These are phyloP conservation scores for Cercospora nicotianae DNA, from an alignment of 2,329 filamentous ascomycete genomes.

Conservation along the genomic window DNA sequence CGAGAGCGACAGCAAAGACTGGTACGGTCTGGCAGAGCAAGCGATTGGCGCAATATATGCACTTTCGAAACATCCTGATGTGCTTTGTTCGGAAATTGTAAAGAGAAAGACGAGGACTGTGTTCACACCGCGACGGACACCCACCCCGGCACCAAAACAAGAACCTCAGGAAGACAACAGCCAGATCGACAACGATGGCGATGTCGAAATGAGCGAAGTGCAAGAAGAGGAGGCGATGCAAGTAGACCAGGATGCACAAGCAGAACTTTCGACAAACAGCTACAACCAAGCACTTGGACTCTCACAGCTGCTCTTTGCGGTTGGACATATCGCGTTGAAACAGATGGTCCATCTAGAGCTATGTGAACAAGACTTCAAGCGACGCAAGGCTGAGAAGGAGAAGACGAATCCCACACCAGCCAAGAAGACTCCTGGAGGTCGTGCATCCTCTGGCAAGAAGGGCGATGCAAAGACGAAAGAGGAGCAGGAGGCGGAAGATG, in stretches of 20 bases:
- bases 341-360: conserved; percentile 97
- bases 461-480: conserved; percentile 49
- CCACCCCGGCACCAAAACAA: conserved; percentile 31
- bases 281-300: conserved; percentile 62
- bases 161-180: conserved; percentile 28
- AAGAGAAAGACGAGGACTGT: conserved; percentile 82
- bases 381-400: conserved; percentile 86
- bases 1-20: conserved; percentile 86
- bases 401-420: conserved; percentile 52
- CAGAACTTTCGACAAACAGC: conserved; percentile 25
- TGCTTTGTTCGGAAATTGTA: conserved; percentile 86
- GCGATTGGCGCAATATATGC: conserved; percentile 94
- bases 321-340: conserved; percentile 96
- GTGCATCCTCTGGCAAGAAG: conserved; percentile 41
- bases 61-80: conserved; percentile 89
- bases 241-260: conserved; percentile 26
- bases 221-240: conserved; percentile 26
- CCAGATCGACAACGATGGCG: conserved; percentile 38
- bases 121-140: conserved; percentile 60
- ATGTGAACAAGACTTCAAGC: conserved; percentile 98
- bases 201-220: conserved; percentile 43
- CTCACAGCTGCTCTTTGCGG: conserved; percentile 90
- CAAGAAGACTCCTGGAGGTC: conserved; percentile 35
- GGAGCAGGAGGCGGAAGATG: conserved; percentile 69
- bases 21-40: conserved; percentile 90